Evolutionary conservation across 2,329 filamentous ascomycete species (phyloP).

Genomic region (Nannizziopsis barbatae): DNA sequence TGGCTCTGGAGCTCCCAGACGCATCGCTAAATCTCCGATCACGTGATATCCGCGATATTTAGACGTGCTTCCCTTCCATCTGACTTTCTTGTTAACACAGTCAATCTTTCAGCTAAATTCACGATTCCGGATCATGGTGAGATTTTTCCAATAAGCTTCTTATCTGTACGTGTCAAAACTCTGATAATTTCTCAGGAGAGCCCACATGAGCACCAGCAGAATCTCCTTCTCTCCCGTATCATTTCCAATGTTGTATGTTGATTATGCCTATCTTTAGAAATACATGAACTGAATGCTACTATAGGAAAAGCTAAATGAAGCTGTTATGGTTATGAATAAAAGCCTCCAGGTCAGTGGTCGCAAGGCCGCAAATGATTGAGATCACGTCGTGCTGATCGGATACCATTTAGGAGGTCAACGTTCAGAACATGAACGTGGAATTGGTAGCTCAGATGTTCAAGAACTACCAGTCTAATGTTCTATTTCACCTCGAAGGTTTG

Average conservation of each 20-base stretch:
- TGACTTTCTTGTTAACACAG: too few species aligned
- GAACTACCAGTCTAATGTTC: constrained; percentile 95
- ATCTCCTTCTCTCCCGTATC: constrained; percentile 80
- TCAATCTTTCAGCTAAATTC: too few species aligned
- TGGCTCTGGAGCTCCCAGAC: too few species aligned
- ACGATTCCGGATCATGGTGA: background rate
- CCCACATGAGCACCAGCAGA: constrained; percentile 96
- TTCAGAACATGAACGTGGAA: constrained; percentile 98
- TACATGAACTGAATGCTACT: background rate
- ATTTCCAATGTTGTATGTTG: constrained; percentile 85
- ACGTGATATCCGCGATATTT: too few species aligned
- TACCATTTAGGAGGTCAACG: constrained; percentile 70
- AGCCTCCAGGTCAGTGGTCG: constrained; percentile 57
- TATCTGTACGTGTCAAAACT: background rate
- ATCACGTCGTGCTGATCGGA: background rate
- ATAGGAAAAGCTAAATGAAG: constrained; percentile 95
- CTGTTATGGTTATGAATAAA: constrained; percentile 84
- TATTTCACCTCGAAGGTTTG: constrained; percentile 92
- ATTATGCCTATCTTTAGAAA: background rate
- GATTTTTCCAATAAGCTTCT: background rate
- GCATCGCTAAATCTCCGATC: too few species aligned
- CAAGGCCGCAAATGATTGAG: background rate
- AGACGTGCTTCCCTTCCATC: too few species aligned
- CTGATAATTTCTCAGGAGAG: constrained; percentile 54
- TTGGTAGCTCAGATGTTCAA: constrained; percentile 99